Evolutionary conservation across 331 rosid genomes (phyloP).

Genomic region (Cydonia oblonga): DNA sequence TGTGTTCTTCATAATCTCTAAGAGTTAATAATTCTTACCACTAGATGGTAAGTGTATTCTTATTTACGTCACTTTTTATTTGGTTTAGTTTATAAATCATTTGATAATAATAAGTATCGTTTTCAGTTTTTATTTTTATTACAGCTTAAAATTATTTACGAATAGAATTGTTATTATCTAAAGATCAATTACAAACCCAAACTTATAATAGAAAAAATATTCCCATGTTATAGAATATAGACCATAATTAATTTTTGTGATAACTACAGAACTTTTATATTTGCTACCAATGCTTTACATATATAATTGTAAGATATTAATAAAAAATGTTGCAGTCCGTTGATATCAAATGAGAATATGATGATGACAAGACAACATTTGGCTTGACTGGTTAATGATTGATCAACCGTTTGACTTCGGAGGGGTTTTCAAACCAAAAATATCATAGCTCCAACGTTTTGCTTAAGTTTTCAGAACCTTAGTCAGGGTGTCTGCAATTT

Average conservation of each 20-base stretch:
- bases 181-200: background rate
- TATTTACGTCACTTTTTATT: background rate
- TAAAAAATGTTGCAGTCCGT: background rate
- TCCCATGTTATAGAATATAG: too few relatives aligned
- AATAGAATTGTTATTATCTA: background rate
- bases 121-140: too few relatives aligned
- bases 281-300: background rate
- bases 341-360: background rate
- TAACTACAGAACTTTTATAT: background rate
- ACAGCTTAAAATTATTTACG: background rate
- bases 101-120: too few relatives aligned
- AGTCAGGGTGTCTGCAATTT: too few relatives aligned
- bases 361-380: background rate
- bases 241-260: background rate
- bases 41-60: too few relatives aligned
- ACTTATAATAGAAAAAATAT: background rate
- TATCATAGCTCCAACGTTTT: too few relatives aligned
- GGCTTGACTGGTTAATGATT: background rate
- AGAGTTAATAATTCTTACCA: too few relatives aligned
- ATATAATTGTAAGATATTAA: too few relatives aligned
- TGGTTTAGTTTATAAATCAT: background rate
- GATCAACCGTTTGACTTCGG: too few relatives aligned
- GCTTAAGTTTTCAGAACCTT: too few relatives aligned
- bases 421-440: too few relatives aligned
- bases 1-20: too few relatives aligned